These are phyloP conservation scores for Fusarium subtropicale DNA, from an alignment of 2,329 filamentous ascomycete genomes.

Conservation along the genomic window DNA sequence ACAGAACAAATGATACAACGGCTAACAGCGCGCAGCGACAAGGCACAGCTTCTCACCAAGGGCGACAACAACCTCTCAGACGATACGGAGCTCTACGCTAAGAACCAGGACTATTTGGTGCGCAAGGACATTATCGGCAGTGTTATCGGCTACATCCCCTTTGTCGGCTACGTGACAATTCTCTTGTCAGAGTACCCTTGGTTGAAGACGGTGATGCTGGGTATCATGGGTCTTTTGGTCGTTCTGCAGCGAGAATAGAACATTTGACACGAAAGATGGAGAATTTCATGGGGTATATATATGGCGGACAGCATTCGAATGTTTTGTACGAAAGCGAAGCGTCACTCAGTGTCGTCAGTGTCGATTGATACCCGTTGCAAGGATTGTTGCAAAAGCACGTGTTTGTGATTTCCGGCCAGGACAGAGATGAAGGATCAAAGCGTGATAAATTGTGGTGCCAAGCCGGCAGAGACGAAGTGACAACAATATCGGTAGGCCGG, in stretches of 20 bases:
- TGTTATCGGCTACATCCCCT: slow-evolving; percentile 90
- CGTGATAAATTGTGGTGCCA: slow-evolving; percentile 10
- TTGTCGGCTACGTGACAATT: slow-evolving; percentile 97
- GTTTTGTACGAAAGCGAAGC: slow-evolving; percentile 7
- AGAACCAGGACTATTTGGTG: slow-evolving; percentile 86
- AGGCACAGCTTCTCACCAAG: slow-evolving; percentile 88
- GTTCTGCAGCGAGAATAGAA: slow-evolving; percentile 87
- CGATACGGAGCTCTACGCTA: slow-evolving; percentile 88
- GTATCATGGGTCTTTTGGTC: slow-evolving; percentile 93
- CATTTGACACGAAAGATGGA: background rate
- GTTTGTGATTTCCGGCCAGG: slow-evolving; percentile 16
- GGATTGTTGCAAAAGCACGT: slow-evolving; percentile 14
- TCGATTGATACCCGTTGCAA: slow-evolving; percentile 30
- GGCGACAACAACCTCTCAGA: slow-evolving; percentile 96
- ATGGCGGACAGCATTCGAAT: background rate
- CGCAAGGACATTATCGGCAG: slow-evolving; percentile 93
- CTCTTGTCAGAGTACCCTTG: slow-evolving; percentile 94
- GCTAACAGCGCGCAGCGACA: slow-evolving; percentile 54
- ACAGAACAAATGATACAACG: background rate
- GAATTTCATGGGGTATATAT: background rate
- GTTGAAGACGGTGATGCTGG: slow-evolving; percentile 95
- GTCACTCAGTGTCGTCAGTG: background rate
- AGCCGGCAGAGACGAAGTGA: slow-evolving; percentile 20
- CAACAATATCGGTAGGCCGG: background rate
- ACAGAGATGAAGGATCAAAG: slow-evolving; percentile 3